Evolutionary conservation across 2,329 filamentous ascomycete genomes (phyloP), one percentile per base, ranked within the genome.

Genomic region (Exophiala xenobiotica): DNA sequence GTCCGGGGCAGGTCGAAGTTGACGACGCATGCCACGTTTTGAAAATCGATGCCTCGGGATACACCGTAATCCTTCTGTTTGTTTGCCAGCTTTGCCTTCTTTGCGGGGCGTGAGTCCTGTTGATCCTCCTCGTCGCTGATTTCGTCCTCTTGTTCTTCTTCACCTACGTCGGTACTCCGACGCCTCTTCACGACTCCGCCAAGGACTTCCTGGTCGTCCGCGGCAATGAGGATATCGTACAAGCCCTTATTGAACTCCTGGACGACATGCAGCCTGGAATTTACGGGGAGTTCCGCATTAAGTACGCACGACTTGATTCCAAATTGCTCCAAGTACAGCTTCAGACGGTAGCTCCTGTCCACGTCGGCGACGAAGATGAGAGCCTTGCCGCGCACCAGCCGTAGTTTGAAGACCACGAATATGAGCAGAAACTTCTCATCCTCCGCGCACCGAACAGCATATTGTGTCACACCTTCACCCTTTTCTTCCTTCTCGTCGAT

Each of bases 201-300:
- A 8, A 96, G 69, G 8, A 95, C 81, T 65, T 95, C 90, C 59
- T 88, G 86, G 67, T 96, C 91, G 63, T 99, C 93, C 0, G 90
- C 91, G 1, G 93, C 93, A 63, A 99, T 96, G 61, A 99, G 91
- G 56, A 97, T 96, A 63, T 99, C 92, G 77, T 99, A 99, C 5
- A 97, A 85, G 46, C 89, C 88, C 70, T 88, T 88, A 74, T 97
- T 99, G 73, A 99, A 99, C 68, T 97, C 90, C 63, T 97, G 88
- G 2, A 99, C 92, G 1, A 96, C 90, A 67, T 99, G 92, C 31
- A 96, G 83, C 53, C 93, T 80, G 1, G 88, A 93, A 65, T 96
- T 96, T 59, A 97, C 85, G 0, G 93, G 93, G 27, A 99, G 73
- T 66, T 99, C 92, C 1, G 90, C 93, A 72, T 99, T 99, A 33